Conservation (phyloP, 495 filamentous ascomycete species). For the Aspergillus saccharolyticus region DNA sequence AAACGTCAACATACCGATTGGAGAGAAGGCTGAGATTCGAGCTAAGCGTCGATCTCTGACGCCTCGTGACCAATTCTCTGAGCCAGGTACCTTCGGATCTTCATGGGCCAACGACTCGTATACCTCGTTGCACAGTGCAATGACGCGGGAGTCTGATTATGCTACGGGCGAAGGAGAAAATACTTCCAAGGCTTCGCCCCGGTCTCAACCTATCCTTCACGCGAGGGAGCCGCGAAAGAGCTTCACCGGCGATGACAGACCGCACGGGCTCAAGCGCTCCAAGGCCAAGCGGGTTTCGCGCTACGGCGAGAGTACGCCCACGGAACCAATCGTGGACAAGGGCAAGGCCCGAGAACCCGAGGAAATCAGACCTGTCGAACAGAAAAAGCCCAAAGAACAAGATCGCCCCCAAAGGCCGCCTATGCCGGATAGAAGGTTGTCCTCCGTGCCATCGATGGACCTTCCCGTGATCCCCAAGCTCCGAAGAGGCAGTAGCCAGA, state of each 20-base stretch:
- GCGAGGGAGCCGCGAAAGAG: conserved; percentile 23
- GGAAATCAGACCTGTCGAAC: conserved; percentile 13
- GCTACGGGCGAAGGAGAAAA: conserved; percentile 23
- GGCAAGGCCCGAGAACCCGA: conserved; percentile 20
- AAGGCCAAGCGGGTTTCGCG: conserved; percentile 51
- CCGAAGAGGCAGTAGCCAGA: conserved; percentile 38
- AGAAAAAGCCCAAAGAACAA: conserved; percentile 28
- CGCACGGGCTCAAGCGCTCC: conserved; percentile 46
- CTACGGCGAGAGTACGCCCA: conserved; percentile 33
- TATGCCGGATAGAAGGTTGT: conserved; percentile 32
- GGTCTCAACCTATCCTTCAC: conserved; percentile 25
- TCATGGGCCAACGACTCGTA: conserved; percentile 26
- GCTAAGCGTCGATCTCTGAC: conserved; percentile 31
- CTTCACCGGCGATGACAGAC: conserved; percentile 22
- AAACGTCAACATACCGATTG: conserved; percentile 65
- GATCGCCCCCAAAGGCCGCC: conserved; percentile 17
- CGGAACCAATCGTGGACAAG: conserved; percentile 8
- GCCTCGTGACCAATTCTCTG: conserved; percentile 31
- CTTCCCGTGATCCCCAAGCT: conserved; percentile 56
- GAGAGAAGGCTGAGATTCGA: conserved; percentile 50
- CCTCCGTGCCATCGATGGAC: conserved; percentile 53
- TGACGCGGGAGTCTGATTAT: conserved; percentile 38
- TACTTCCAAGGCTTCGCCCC: conserved; percentile 19
- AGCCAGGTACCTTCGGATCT: conserved; percentile 35
- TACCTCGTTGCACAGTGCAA: conserved; percentile 30